These are phyloP conservation scores for Escallonia rubra DNA, from an alignment of 129 eudicot species.

Conservation along the genomic window DNA sequence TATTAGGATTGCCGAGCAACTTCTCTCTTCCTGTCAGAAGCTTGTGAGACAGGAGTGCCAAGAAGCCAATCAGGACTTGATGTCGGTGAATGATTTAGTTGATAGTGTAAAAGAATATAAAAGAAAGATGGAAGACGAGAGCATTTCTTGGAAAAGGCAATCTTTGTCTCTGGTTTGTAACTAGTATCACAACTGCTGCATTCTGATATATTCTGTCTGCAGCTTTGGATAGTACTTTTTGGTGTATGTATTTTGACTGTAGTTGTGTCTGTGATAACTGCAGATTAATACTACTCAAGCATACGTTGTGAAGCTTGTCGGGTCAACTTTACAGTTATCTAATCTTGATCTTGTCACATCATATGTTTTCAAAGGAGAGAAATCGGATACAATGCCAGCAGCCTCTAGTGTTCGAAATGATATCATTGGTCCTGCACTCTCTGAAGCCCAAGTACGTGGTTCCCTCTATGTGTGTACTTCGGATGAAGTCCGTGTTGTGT, in stretches of 20 bases:
- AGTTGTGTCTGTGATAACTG: constrained; percentile 16
- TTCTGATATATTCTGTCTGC: background rate
- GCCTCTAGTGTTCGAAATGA: constrained; percentile 63
- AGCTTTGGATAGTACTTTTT: background rate
- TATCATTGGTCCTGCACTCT: constrained; percentile 69
- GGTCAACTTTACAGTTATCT: constrained; percentile 73
- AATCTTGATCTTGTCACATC: constrained; percentile 72
- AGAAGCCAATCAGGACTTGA: constrained; percentile 65
- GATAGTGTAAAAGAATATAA: constrained; percentile 54
- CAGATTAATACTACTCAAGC: constrained; percentile 68
- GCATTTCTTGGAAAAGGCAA: constrained; percentile 80
- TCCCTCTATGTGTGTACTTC: background rate
- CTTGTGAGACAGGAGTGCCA: constrained; percentile 56
- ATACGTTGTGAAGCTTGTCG: constrained; percentile 58
- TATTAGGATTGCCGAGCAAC: constrained; percentile 72
- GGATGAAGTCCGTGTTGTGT: background rate
- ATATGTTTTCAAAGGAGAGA: constrained; percentile 57
- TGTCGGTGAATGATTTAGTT: constrained; percentile 48
- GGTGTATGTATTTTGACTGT: background rate
- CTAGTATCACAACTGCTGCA: too few species aligned
- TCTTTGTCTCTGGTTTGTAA: constrained; percentile 59
- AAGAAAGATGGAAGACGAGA: constrained; percentile 62
- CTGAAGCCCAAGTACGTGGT: constrained; percentile 64
- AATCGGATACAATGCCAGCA: constrained; percentile 58
- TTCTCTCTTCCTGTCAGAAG: constrained; percentile 74